Conservation (phyloP, 2,329 filamentous ascomycete genomes). For the Capronia americana region DNA sequence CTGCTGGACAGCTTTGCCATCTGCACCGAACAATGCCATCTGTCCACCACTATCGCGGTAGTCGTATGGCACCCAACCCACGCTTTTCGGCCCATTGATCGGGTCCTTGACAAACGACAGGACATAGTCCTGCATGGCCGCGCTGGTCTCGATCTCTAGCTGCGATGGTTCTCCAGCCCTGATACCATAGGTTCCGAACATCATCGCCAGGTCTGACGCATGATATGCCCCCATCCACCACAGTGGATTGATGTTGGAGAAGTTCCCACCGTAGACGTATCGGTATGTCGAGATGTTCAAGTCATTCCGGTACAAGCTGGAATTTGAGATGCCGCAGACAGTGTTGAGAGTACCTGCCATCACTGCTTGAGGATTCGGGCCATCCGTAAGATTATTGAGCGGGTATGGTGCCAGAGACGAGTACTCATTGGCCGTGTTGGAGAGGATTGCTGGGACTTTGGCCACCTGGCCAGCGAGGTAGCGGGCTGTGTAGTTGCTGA, state of each 20-base stretch:
- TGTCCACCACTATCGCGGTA: constrained; percentile 1
- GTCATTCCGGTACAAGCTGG: constrained; percentile 19
- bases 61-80: constrained; percentile 30
- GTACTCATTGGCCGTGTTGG: constrained; percentile 15
- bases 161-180: constrained; percentile 3
- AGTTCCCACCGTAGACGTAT: constrained; percentile 52
- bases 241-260: constrained; percentile 49
- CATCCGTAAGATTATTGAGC: constrained; percentile 8
- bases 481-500: constrained; percentile 41
- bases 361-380: constrained; percentile 15
- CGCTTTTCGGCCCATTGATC: constrained; percentile 20
- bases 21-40: constrained; percentile 10
- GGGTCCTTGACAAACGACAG: constrained; percentile 40
- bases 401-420: constrained; percentile 15
- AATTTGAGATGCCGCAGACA: constrained; percentile 14
- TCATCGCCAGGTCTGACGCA: constrained; percentile 39
- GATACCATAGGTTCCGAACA: constrained; percentile 50
- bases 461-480: constrained; percentile 33
- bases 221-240: constrained; percentile 50
- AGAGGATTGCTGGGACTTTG: constrained; percentile 33
- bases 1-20: constrained; percentile 8
- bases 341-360: constrained; percentile 14
- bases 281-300: constrained; percentile 48
- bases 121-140: constrained; percentile 41
- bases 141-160: constrained; percentile 36